Conservation (phyloP, 306 rosid species). For the Betula pendula region DNA sequence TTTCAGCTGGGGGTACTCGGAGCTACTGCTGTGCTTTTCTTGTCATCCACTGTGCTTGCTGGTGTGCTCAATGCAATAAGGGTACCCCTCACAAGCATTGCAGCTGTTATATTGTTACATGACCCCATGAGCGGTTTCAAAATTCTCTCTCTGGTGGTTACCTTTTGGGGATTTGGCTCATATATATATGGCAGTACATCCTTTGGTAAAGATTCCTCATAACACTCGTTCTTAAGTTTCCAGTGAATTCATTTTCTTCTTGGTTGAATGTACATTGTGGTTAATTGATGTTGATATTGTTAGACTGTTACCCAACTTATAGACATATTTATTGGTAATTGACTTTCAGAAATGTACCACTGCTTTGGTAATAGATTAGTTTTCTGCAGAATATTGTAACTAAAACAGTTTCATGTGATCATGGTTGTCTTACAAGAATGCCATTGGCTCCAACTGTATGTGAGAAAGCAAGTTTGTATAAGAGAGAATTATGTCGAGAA, state of each 20-base stretch:
- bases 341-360: neutral
- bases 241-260: neutral
- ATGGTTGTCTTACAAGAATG: neutral
- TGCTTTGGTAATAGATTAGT: neutral
- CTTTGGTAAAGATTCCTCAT: conserved; percentile 22
- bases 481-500: neutral
- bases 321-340: neutral
- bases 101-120: conserved; percentile 72
- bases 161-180: conserved; percentile 60
- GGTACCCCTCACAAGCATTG: conserved; percentile 85
- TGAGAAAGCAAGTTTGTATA: neutral
- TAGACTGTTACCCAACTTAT: neutral
- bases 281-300: neutral
- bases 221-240: neutral
- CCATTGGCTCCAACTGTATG: neutral
- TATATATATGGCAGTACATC: conserved; percentile 70
- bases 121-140: conserved; percentile 86
- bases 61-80: conserved; percentile 88
- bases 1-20: conserved; percentile 86
- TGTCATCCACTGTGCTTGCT: conserved; percentile 89
- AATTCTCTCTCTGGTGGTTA: conserved; percentile 63
- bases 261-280: neutral
- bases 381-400: neutral
- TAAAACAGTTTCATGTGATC: neutral
- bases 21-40: conserved; percentile 72